A percentile compares a stretch with the other conserved stretches of the same genome.
Conservation (phyloP, 2,329 filamentous ascomycete species). For the Pestalotiopsis sp. region DNA sequence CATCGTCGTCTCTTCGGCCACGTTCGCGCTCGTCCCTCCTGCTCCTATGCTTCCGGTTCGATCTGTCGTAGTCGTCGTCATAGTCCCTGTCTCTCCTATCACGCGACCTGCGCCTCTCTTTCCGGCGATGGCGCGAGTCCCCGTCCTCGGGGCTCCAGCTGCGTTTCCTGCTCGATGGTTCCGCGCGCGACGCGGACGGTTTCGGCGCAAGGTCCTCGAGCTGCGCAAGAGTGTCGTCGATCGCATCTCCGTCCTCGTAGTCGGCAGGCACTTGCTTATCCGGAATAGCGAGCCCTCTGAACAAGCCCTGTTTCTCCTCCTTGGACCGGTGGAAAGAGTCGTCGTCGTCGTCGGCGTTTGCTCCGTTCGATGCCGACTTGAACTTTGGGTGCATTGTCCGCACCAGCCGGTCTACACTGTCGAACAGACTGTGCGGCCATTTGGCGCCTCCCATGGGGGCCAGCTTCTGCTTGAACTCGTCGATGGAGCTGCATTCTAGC, state of each 20-base stretch:
- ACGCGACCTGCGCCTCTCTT: slow-evolving; percentile 31
- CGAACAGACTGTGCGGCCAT: slow-evolving; percentile 83
- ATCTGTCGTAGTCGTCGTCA: slow-evolving; percentile 39
- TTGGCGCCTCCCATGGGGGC: slow-evolving; percentile 76
- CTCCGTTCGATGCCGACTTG: slow-evolving; percentile 57
- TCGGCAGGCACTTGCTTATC: slow-evolving; percentile 62
- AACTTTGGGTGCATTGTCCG: slow-evolving; percentile 89
- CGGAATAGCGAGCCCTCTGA: slow-evolving; percentile 85
- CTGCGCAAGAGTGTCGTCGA: slow-evolving; percentile 91
- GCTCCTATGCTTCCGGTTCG: slow-evolving; percentile 51
- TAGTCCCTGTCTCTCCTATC: slow-evolving; percentile 37
- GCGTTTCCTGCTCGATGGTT: slow-evolving; percentile 54
- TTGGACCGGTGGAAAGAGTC: slow-evolving; percentile 45
- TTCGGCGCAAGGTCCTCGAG: slow-evolving; percentile 84
- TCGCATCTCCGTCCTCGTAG: slow-evolving; percentile 59
- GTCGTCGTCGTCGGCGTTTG: slow-evolving; percentile 38
- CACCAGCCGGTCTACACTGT: slow-evolving; percentile 89
- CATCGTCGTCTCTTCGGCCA: slow-evolving; percentile 43
- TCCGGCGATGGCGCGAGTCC: slow-evolving; percentile 37
- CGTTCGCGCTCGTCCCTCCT: slow-evolving; percentile 43
- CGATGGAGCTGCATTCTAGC: slow-evolving; percentile 68
- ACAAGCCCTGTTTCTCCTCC: slow-evolving; percentile 82
- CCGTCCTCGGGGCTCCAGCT: slow-evolving; percentile 58
- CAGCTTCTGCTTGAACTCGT: slow-evolving; percentile 77
- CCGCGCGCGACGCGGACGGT: slow-evolving; percentile 41